These are phyloP conservation scores for Alternaria sp. DNA, from an alignment of 2,329 filamentous ascomycete genomes.

Conservation along the genomic window DNA sequence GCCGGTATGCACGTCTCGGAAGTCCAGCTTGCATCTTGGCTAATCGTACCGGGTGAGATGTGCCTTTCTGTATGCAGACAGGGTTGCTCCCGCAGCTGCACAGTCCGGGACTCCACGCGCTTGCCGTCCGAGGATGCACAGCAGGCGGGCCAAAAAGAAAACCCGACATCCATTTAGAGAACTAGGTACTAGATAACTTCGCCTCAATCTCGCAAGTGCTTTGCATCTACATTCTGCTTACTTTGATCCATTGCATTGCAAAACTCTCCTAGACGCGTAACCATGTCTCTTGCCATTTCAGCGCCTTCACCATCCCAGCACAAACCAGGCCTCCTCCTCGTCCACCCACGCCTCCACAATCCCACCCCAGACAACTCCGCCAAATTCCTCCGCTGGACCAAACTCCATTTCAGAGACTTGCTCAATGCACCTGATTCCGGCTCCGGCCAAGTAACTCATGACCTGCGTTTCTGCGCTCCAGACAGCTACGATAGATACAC, in stretches of 20 bases:
- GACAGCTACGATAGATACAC: neutral
- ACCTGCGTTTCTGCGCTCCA: conserved; percentile 2
- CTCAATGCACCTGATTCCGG: conserved; percentile 7
- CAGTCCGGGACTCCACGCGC: conserved; percentile 19
- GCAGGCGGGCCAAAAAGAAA: neutral
- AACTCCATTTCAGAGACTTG: conserved; percentile 34
- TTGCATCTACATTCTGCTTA: no score
- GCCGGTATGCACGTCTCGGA: neutral
- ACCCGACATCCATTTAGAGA: neutral
- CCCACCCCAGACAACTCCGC: conserved; percentile 4
- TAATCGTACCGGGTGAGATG: neutral
- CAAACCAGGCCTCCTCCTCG: conserved; percentile 26
- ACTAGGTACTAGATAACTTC: neutral
- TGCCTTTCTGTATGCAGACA: neutral
- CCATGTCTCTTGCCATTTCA: neutral
- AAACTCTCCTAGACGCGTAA: neutral
- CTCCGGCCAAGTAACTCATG: neutral
- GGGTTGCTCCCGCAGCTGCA: conserved; percentile 12
- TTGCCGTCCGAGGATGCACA: conserved; percentile 1
- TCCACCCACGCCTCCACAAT: conserved; percentile 21
- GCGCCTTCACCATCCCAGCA: neutral
- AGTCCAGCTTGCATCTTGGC: neutral
- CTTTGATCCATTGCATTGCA: neutral
- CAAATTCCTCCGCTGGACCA: conserved; percentile 31
- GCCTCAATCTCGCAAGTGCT: no score